Base-by-base conservation (phyloP, 192 early-diverging fungal species). In the Jimgerdemannia lactiflua region DNA sequence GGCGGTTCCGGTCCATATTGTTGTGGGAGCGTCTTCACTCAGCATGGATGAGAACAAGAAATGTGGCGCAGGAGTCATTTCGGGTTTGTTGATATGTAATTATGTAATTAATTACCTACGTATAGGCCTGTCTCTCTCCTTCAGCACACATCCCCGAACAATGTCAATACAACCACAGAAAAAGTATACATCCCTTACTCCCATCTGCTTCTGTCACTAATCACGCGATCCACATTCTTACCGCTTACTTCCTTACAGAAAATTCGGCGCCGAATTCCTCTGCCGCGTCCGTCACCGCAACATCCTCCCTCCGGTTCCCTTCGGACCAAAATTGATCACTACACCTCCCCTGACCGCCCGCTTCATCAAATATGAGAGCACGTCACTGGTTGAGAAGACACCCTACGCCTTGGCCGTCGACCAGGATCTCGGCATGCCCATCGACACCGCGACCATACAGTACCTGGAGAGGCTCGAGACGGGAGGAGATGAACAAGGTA, bases 231-330 rank as follows among this genome's bases (percentile, higher is more conserved):
- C 29, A 29, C 29, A 29, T 29, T 29, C 29, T 29, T 29, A 29
- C 29, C 29, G 29, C 49, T 2, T 59, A 10, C 49, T 14, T 14
- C 49, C 49, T 6, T 59, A 14, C 67, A 84, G 83, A 75, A 84
- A 84, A 77, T 78, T 81, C 66, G 83, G 83, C 74, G 77, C 73
- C 70, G 83, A 84, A 64, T 84, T 84, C 69, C 73, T 84, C 19
- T 88, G 84, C 77, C 83, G 82, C 44, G 83, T 85, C 39, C 83
- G 86, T 4, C 86, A 88, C 75, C 80, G 86, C 67, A 88, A 88
- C 65, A 78, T 74, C 20, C 75, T 88, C 9, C 86, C 86, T 40
- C 64, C 80, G 3, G 70, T 85, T 19, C 86, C 86, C 0, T 88
- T 86, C 66, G 78, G 81, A 71, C 83, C 86, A 39, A 88, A 88